Evolutionary conservation across 1,284 basidiomycete genomes (phyloP).

Genomic region (Boletus sp.): DNA sequence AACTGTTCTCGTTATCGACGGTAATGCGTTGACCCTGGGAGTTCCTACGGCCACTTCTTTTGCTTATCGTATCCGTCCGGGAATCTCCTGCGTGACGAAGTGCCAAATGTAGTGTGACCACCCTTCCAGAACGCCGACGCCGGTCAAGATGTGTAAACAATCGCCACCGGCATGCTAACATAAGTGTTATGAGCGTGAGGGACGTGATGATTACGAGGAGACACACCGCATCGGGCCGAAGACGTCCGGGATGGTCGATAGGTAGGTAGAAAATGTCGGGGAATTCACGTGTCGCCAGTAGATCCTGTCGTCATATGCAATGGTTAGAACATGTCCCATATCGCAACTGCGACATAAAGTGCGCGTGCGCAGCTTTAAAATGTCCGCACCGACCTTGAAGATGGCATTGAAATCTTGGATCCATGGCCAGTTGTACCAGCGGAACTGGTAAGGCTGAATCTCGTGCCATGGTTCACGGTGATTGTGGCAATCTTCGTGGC

Average conservation of each 20-base stretch:
- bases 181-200: constrained; percentile 7
- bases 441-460: constrained; percentile 40
- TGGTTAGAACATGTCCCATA: not conserved
- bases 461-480: constrained; percentile 41
- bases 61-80: constrained; percentile 25
- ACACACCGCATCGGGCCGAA: constrained; percentile 61
- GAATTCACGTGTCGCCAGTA: constrained; percentile 41
- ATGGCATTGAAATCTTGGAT: constrained; percentile 52
- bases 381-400: constrained; percentile 43
- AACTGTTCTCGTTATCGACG: not conserved
- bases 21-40: not conserved
- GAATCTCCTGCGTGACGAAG: constrained; percentile 41
- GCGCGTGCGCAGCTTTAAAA: not conserved
- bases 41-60: not conserved
- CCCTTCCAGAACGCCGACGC: constrained; percentile 63
- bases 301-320: constrained; percentile 29
- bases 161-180: constrained; percentile 53
- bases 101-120: constrained; percentile 71
- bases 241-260: constrained; percentile 54
- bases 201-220: not conserved
- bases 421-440: constrained; percentile 62
- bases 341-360: not conserved
- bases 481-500: constrained; percentile 60
- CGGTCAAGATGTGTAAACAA: constrained; percentile 62
- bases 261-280: constrained; percentile 54